Evolutionary conservation across 768 basidiomycete genomes (phyloP).

Genomic region (Boletus pseudo-olivaceus): DNA sequence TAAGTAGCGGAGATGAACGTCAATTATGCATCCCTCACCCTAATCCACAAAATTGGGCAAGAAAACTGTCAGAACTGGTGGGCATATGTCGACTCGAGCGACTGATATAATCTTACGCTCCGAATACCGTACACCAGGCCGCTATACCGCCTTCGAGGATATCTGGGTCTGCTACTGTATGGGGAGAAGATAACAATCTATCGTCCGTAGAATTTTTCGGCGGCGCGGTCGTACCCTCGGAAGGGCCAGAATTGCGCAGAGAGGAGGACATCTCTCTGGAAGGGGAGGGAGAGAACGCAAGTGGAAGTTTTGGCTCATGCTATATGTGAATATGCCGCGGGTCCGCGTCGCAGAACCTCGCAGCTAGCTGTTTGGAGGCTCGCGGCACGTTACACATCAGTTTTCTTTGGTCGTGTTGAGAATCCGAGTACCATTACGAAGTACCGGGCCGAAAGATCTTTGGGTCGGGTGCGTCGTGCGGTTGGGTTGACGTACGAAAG

Average conservation of each 20-base stretch:
- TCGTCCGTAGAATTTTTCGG: not conserved
- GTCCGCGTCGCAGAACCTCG: not conserved
- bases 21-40: slow-evolving; percentile 11
- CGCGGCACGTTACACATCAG: not conserved
- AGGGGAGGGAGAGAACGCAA: not conserved
- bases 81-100: not conserved
- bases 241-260: not conserved
- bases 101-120: slow-evolving; percentile 16
- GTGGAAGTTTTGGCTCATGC: too few relatives aligned
- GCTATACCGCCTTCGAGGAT: slow-evolving; percentile 14
- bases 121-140: slow-evolving; percentile 26
- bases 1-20: not conserved
- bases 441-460: too few relatives aligned
- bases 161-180: not conserved
- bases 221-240: not conserved
- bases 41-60: slow-evolving; percentile 25
- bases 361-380: too few relatives aligned
- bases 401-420: not conserved
- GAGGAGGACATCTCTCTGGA: slow-evolving; percentile 1
- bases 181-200: not conserved
- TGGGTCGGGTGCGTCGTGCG: too few relatives aligned
- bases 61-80: slow-evolving; percentile 18
- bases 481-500: not conserved
- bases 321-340: not conserved
- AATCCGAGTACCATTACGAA: not conserved